Evolutionary conservation across 208 protist species (phyloP).

Genomic region (Leishmania turanica): DNA sequence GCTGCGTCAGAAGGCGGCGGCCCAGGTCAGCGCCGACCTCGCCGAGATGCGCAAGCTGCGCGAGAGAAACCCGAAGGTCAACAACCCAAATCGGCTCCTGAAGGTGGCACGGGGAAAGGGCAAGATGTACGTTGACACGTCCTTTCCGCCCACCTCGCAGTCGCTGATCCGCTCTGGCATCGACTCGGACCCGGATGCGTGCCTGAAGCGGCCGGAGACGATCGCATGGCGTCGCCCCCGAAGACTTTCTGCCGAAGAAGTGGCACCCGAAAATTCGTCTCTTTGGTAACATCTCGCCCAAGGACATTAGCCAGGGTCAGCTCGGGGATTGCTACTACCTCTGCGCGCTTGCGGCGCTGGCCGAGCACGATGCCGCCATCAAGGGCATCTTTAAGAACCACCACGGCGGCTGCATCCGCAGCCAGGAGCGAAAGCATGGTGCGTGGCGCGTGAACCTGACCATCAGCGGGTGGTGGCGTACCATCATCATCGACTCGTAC

Average conservation of each 20-base stretch:
- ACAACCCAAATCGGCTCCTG: slow-evolving; percentile 39
- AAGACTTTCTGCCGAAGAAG: slow-evolving; percentile 52
- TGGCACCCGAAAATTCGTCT: slow-evolving; percentile 49
- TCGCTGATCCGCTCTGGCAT: slow-evolving; percentile 56
- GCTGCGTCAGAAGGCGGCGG: slow-evolving; percentile 13
- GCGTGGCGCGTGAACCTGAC: slow-evolving; percentile 60
- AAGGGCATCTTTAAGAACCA: slow-evolving; percentile 53
- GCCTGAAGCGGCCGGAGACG: slow-evolving; percentile 28
- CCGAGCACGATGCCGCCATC: slow-evolving; percentile 41
- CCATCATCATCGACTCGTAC: slow-evolving; percentile 70
- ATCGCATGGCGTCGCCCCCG: slow-evolving; percentile 55
- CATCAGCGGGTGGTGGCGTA: slow-evolving; percentile 71
- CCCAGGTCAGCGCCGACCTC: slow-evolving; percentile 26
- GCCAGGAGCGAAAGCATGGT: slow-evolving; percentile 49
- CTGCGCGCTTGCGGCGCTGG: slow-evolving; percentile 48
- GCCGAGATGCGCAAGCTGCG: slow-evolving; percentile 27
- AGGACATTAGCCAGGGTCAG: slow-evolving; percentile 72
- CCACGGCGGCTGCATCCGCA: slow-evolving; percentile 37
- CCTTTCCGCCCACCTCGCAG: slow-evolving; percentile 45
- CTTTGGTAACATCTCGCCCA: slow-evolving; percentile 40
- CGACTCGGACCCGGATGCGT: slow-evolving; percentile 31
- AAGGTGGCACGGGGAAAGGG: slow-evolving; percentile 35
- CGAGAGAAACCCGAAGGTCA: slow-evolving; percentile 28
- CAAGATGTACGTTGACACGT: slow-evolving; percentile 51
- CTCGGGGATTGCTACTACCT: slow-evolving; percentile 80